Percentiles rank a stretch among this genome's conserved stretches.
Evolutionary conservation across 805 yeast genomes (phyloP).

Genomic region (Lachancea quebecensis): DNA sequence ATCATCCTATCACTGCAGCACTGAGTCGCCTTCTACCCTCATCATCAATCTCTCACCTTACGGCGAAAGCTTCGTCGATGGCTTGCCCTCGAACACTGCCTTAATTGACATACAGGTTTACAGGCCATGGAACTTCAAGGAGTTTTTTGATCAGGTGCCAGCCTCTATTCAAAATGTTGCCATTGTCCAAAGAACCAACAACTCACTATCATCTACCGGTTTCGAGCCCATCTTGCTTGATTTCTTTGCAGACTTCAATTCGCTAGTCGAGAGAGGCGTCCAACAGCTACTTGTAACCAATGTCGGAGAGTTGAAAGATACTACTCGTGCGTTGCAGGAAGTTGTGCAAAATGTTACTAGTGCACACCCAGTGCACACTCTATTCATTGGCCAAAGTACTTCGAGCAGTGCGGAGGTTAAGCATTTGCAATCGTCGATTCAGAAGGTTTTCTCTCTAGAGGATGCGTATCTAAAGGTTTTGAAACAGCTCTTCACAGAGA

Average conservation of each 20-base stretch:
- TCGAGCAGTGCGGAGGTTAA: slow-evolving; percentile 1
- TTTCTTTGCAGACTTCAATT: slow-evolving; percentile 52
- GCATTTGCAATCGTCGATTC: slow-evolving; percentile 23
- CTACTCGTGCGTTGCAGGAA: slow-evolving; percentile 36
- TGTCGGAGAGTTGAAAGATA: slow-evolving; percentile 28
- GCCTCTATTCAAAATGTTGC: slow-evolving; percentile 48
- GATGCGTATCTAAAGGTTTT: slow-evolving; percentile 72
- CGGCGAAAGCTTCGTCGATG: slow-evolving; percentile 36
- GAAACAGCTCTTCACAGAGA: slow-evolving; percentile 51
- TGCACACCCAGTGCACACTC: slow-evolving; percentile 52
- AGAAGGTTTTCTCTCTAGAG: slow-evolving; percentile 51
- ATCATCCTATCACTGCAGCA: slow-evolving; percentile 19
- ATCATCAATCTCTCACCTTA: slow-evolving; percentile 61
- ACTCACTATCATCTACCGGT: slow-evolving; percentile 29
- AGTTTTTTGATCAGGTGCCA: slow-evolving; percentile 47
- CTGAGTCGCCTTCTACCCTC: slow-evolving; percentile 38
- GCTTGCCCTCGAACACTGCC: slow-evolving; percentile 28
- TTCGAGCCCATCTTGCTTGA: slow-evolving; percentile 73
- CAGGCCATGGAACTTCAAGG: slow-evolving; percentile 63
- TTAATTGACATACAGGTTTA: slow-evolving; percentile 55
- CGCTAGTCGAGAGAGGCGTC: slow-evolving; percentile 41
- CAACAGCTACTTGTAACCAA: slow-evolving; percentile 50
- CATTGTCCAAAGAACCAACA: slow-evolving; percentile 53
- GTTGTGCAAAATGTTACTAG: slow-evolving; percentile 47
- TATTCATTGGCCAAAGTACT: slow-evolving; percentile 45